Evolutionary conservation across 2,329 filamentous ascomycete species (phyloP), one percentile per base, ranked within the genome.

Genomic region (Neospermospora avenae): DNA sequence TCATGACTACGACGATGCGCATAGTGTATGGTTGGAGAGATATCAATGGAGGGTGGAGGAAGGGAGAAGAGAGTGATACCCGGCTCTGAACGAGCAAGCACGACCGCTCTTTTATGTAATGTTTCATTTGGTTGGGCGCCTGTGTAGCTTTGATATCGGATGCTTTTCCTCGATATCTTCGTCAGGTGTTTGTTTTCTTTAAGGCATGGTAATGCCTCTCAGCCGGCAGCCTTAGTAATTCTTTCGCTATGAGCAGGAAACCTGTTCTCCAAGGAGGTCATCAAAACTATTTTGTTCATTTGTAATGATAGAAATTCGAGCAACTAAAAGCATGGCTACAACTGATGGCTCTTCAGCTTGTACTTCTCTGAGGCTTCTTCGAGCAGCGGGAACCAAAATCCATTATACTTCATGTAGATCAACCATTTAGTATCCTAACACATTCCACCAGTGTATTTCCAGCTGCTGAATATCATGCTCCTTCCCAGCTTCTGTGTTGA

Each of bases 221-320:
- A 35, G 44, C 57, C 63, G 63, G 67, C 63, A 69, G 61, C 63
- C 48, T 22, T 64, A 67, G 61, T 69, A 70, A 67, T 69, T 60
- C 58, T 66, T 55, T 28, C n/a, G 28, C 6, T 35, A 18, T n/a
- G n/a, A 60, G 60, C 56, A 57, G 58, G 46, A 52, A 58, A 62
- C 37, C 65, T 65, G 46, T 51, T 55, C 45, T 55, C 54, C 37
- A 53, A 46, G 53, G 60, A 59, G 57, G 57, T 55, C 62, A 52
- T 13, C 55, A 60, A 51, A 67, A 65, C 60, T 60, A 55, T 59
- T 62, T 66, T 64, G 58, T 63, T 65, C 62, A 55, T 65, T 56
- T 60, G 44, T 67, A 60, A 55, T 63, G 41, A 34, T 56, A 54
- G 46, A 28, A 48, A 49, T 49, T 51, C n/a, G 39, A 11, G 10